Evolutionary conservation across 371 early-diverging fungal species (phyloP), one percentile per base, ranked within the genome.

Genomic region (Saksenaea vasiformis): DNA sequence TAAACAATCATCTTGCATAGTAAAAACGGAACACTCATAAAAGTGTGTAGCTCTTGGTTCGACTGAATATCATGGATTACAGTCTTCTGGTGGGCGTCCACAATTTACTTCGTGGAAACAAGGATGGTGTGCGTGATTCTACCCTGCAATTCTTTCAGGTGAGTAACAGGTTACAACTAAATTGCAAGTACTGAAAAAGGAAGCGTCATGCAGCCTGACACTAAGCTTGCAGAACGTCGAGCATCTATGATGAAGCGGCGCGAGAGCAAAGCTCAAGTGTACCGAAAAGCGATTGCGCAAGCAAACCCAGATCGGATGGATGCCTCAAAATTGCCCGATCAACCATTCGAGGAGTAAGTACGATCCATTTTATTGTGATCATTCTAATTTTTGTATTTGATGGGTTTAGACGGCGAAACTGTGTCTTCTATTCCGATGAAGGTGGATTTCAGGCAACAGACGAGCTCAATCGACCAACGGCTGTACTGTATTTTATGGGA

Each of bases 401-500:
- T 17, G 17, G n/a, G 60, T 56, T 38, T 61, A 84, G 84, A 66
- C 88, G 94, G 27, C 67, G 84, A 10, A 73, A 82, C 56, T 94
- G 91, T 65, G 73, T 90, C 56, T 97, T 96, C 70, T 95, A 95
- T 68, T 82, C 87, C 26, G 96, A 97, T 60, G 87, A 95, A 54
- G 98, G 98, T 58, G 98, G 99, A 0, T 90, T 94, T 63, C 82
- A 84, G 44, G 86, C 95, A 13, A 92, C 95, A 1, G 91, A 93
- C 69, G 87, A 85, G 55, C 43, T 72, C 53, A 87, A 95, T 68
- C 70, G 78, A 38, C 83, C 88, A 13, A 72, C 84, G 5, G 75
- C 86, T 54, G 81, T 88, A 53, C 82, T 97, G 5, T 98, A 98
- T 77, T 97, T 91, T 66, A 74, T 98, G 61, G 98, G 98, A 24